Base-by-base conservation (phyloP, 805 yeast genomes). In the Candida ficus region DNA sequence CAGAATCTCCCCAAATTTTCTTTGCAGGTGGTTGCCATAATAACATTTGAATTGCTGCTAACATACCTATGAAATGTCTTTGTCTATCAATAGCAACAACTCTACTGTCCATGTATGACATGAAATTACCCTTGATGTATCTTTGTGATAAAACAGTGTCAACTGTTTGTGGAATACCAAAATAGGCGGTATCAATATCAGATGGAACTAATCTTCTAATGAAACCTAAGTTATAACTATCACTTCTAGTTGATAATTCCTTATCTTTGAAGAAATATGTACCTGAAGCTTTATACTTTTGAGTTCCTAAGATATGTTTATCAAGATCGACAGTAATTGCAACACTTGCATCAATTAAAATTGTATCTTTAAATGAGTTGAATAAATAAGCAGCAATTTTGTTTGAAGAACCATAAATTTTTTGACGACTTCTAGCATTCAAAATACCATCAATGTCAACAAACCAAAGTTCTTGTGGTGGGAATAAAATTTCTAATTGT, bases 1-100 rank as follows among this genome's bases (percentile, higher is more conserved):
- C 87, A 46, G 80, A 79, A 47, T 80, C 86, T 16, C 86, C 85
- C 73, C 81, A 79, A 9, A 76, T 66, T 10, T 75, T 70, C 1
- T 70, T 62, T 1, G 66, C 56, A 14, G 68, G 64, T 10, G 69
- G 59, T 28, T 61, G 56, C 60, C 68, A 68, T 16, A 67, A 48
- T 42, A 65, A 66, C 38, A 69, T 39, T 29, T 63, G 61, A 2
- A 64, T 45, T 0, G 76, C 61, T 42, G 71, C 61, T n/a, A 77
- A 44, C 3, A 75, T 54, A 7, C 80, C 75, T 29, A 61, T 53
- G 42, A 76, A 75, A 50, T 79, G 82, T 20, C 62, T 56, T 23
- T 57, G 56, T 37, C 70, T 73, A 48, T 78, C 70, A 14, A 76
- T 62, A 2, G 64, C 58, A 37, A 71, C 66, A 25, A 71, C 52